phyloP scores from a whole-genome alignment of 2,329 filamentous ascomycete genomes.

The Clonostachys solani region DNA sequence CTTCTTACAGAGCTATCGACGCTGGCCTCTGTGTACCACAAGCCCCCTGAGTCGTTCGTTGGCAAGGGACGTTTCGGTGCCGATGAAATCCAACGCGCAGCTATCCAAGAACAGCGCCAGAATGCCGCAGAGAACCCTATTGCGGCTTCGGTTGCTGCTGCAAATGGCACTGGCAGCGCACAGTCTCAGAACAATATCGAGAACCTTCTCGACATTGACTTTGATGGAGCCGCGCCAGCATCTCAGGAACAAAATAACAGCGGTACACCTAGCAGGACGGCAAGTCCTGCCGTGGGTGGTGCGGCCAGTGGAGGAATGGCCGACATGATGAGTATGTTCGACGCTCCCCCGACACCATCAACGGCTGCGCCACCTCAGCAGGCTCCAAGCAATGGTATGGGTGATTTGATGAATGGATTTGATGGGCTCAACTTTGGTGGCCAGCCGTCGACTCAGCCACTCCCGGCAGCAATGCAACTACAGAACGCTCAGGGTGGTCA shows the following conservation, averaged over 20 bases:
- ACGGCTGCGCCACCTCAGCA: constrained; percentile 30
- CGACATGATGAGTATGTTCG: constrained; percentile 67
- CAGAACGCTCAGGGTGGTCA: constrained; percentile 23
- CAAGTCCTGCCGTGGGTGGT: constrained; percentile 49
- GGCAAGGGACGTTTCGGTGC: constrained; percentile 92
- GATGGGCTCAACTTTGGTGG: constrained; percentile 73
- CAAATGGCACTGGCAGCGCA: constrained; percentile 57
- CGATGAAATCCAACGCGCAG: constrained; percentile 89
- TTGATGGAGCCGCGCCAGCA: constrained; percentile 90
- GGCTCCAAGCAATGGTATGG: constrained; percentile 57
- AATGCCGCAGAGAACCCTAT: constrained; percentile 93
- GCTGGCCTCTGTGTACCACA: constrained; percentile 96
- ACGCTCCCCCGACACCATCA: constrained; percentile 48
- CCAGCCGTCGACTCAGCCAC: constrained; percentile 48
- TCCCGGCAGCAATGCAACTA: constrained; percentile 59
- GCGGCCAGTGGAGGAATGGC: constrained; percentile 45
- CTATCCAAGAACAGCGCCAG: constrained; percentile 93
- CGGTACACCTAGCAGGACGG: constrained; percentile 65
- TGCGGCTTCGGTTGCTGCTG: constrained; percentile 74
- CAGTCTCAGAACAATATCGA: constrained; percentile 75
- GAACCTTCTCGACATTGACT: constrained; percentile 93
- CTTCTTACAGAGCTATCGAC: constrained; percentile 91
- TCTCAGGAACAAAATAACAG: constrained; percentile 61
- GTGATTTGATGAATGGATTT: constrained; percentile 89
- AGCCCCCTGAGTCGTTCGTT: constrained; percentile 95